These are phyloP conservation scores for Tetrastigma voinierianum DNA, from an alignment of 164 flowering plant genomes.

Conservation along the genomic window DNA sequence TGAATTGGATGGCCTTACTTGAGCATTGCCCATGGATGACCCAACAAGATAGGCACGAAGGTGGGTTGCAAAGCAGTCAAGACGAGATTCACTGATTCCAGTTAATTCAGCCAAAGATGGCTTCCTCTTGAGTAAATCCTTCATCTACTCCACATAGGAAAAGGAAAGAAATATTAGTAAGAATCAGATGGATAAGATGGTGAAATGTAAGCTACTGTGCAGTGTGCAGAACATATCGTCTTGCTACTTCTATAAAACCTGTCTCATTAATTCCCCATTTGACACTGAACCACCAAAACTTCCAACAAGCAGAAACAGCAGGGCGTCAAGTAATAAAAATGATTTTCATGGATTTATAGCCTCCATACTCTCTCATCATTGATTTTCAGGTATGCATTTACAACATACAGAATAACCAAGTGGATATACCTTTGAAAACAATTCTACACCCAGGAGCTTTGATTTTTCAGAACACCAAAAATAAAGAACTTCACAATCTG, in stretches of 20 bases:
- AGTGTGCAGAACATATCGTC: too few species aligned
- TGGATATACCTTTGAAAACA: slow-evolving; percentile 66
- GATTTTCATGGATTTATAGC: neutral
- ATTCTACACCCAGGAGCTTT: slow-evolving; percentile 62
- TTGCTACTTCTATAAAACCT: too few species aligned
- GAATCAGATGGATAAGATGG: too few species aligned
- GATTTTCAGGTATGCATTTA: too few species aligned
- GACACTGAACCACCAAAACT: too few species aligned
- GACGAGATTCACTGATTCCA: slow-evolving; percentile 82
- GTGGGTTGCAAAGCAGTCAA: slow-evolving; percentile 71
- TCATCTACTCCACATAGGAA: slow-evolving; percentile 51
- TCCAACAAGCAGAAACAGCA: neutral
- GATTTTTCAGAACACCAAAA: slow-evolving; percentile 96
- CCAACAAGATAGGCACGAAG: slow-evolving; percentile 75
- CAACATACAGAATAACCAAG: neutral
- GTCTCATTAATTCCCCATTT: too few species aligned
- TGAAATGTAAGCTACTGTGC: too few species aligned
- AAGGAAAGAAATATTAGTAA: neutral
- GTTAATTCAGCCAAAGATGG: slow-evolving; percentile 82
- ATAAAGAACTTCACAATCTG: slow-evolving; percentile 40
- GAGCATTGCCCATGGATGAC: slow-evolving; percentile 28
- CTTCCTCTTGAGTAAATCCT: slow-evolving; percentile 60
- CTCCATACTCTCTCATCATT: neutral
- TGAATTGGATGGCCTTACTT: slow-evolving; percentile 19
- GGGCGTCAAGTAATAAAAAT: neutral